A percentile compares a stretch with the other conserved stretches of the same genome.
These are phyloP conservation scores for Zizania palustris DNA, from an alignment of 202 grass and related monocot genomes.

Conservation along the genomic window DNA sequence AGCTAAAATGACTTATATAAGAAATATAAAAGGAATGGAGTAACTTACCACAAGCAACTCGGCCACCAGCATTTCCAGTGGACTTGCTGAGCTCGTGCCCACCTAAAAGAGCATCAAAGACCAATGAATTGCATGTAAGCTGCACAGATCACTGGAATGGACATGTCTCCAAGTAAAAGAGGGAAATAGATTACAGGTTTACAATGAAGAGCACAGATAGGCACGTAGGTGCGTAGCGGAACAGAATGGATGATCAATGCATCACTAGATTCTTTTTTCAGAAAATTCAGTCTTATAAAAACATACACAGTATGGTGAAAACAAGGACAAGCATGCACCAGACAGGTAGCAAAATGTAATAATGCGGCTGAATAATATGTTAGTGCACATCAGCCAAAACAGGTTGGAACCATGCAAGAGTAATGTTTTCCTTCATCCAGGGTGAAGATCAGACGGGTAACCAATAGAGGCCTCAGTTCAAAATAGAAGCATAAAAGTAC, in stretches of 20 bases:
- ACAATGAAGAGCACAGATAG: not conserved
- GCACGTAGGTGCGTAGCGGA: too few relatives aligned
- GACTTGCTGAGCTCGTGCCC: constrained; percentile 86
- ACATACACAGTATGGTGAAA: too few relatives aligned
- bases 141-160: not conserved
- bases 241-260: not conserved
- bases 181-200: not conserved
- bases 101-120: constrained; percentile 46
- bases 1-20: too few relatives aligned
- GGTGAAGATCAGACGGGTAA: not conserved
- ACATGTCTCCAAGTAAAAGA: not conserved
- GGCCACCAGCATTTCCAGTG: constrained; percentile 81
- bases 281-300: not conserved
- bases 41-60: constrained; percentile 69
- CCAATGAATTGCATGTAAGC: not conserved
- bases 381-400: not conserved
- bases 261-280: not conserved
- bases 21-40: too few relatives aligned
- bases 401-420: not conserved
- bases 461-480: not conserved
- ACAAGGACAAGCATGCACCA: not conserved
- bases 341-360: not conserved
- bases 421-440: not conserved
- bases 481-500: not conserved
- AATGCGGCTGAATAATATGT: not conserved